Evolutionary conservation across 2,329 filamentous ascomycete genomes (phyloP), one percentile per base, ranked within the genome.

Genomic region (Phialophora macrospora): DNA sequence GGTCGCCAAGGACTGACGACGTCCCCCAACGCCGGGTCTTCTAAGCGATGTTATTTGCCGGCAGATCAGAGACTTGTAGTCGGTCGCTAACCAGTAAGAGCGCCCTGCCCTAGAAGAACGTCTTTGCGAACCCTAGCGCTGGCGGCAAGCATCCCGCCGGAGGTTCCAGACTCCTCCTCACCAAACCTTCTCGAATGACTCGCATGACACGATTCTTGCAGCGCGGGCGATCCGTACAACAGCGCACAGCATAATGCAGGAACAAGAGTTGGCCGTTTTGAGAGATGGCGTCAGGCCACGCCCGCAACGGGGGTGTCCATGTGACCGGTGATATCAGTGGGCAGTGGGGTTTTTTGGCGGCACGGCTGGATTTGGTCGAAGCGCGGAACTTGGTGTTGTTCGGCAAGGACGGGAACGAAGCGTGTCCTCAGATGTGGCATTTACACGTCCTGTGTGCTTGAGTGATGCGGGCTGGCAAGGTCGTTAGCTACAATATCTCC

Each of bases 1-100:
- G 28, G 34, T 32, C 71, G 28, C 78, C 71, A 52, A 80, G 77
- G 6, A 72, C 74, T 49, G 57, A 41, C 48, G 30, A 60, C 14
- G 26, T 30, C 56, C 56, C 26, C 46, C 48, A 22, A 26, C 48
- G 26, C 28, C 46, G 38, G 38, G 22, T 20, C 14, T 51, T 38
- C 24, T 26, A 60, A 24, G 49, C 28, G 48, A 20, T 55, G 51
- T 51, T 38, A 62, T 67, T 64, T 67, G 61, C 63, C 51, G 61
- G 54, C 34, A 34, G 61, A 57, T 55, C 57, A 59, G 61, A 58
- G 52, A 46, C 49, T 32, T 51, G 65, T 67, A 32, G 57, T 67
- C 38, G 30, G 20, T 52, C 22, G 28, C 28, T 30, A 30, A 46
- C 65, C 62, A 67, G 58, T 67, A 62, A 41, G 62, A 62, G 34